Base-by-base conservation (phyloP, 179 eudicot species). In the Drosera spatulata region DNA sequence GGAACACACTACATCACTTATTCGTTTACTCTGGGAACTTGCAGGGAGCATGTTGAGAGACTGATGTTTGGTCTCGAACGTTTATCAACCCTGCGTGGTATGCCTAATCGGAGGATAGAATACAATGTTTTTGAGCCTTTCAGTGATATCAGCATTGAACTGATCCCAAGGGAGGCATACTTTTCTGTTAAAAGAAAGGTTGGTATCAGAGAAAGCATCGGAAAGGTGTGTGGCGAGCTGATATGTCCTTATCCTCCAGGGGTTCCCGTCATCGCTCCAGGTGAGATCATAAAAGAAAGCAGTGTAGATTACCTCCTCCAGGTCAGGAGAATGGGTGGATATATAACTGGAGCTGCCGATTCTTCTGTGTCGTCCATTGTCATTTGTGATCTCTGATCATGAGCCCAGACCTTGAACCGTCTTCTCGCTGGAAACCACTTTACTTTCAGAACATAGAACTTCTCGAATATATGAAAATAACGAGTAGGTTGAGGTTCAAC, bases 231-330 rank as follows among this genome's bases (percentile, higher is more conserved):
- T n/a, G 97, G 97, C 33, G 95, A 90, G 75, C 80, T 87, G 41
- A 73, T 90, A 73, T 87, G 95, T 49, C 89, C 97, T 12, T 90
- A 84, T 50, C 97, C 97, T 42, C 97, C 97, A 0, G 97, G 97
- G 22, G 82, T 90, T 40, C 95, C 97, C 1, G 62, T 81, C 39
- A 15, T 87, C 64, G 64, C 77, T 45, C 95, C 97, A 0, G 93
- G 97, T 44, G 95, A 90, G 72, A 61, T 82, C 46, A 72, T 90
- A 53, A 77, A 87, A 0, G 69, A 76, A 58, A 53, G 39, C 55
- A 75, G 83, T 8, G 46, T 90, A 62, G 61, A 68, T 61, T 65
- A 71, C 66, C 63, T 90, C 22, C 58, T 76, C 69, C 72, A 73
- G 61, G 49, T 79, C 55, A 77, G 69, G 69, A 75, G 77, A 46